Evolutionary conservation across 768 basidiomycete genomes (phyloP), one percentile per base, ranked within the genome.

Genomic region (Coprinopsis cinerea): DNA sequence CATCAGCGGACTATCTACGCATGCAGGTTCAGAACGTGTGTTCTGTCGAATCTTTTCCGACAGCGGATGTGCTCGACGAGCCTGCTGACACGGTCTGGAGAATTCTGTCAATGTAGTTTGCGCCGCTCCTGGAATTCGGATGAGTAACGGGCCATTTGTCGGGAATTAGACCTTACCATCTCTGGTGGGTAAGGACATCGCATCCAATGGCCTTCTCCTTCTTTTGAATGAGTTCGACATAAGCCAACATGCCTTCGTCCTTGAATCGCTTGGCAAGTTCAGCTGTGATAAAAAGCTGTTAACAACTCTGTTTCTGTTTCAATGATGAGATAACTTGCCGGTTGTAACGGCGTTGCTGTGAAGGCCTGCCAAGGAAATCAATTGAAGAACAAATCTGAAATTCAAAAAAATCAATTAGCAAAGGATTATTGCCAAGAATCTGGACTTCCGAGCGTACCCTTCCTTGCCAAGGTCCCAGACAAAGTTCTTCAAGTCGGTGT

Each of bases 161-260:
- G 30, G 15, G 28, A 34, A 22, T 44, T 17, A 39, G 41, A 34
- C 17, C 76, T 50, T 34, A 83, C 92, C 92, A 96, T 76, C 92
- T 94, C 70, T 95, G 92, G 65, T 95, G 92, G 2, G 88, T 95
- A 41, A 94, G 71, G 26, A 95, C 91, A 63, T 95, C 92, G 52
- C 86, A 88, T 27, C 87, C 87, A 44, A 92, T 79, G 58, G 85
- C 90, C 65, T 85, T 88, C 67, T 95, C 92, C 64, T 88, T 92
- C 55, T 81, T 73, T 61, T 95, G 92, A 44, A 94, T 79, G 17
- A 91, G 79, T 52, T 93, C 77, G 41, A 93, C 91, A 64, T 95
- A 95, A 20, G 92, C 92, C 26, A 91, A 78, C 88, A 95, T 93
- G 40, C 92, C 92, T 40, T 94, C 89, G 22, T 81, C 78, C 70